Conservation (phyloP, 768 basidiomycete genomes). For the Panellus pusillus region DNA sequence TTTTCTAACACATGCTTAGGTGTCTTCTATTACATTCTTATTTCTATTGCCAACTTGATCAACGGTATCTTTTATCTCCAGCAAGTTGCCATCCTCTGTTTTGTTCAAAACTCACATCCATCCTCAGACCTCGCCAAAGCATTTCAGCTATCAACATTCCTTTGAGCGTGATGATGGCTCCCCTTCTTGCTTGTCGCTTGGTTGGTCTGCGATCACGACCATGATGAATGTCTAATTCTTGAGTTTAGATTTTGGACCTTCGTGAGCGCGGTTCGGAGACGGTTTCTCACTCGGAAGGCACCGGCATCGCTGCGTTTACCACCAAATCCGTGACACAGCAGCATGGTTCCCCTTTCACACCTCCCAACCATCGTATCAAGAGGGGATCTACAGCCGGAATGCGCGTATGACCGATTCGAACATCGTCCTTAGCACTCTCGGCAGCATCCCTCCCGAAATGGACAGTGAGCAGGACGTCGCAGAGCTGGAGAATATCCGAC, state of each 20-base stretch:
- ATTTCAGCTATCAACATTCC: constrained; percentile 86
- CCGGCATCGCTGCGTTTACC: constrained; percentile 64
- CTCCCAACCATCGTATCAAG: constrained; percentile 48
- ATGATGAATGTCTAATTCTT: constrained; percentile 1
- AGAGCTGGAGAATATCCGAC: constrained; percentile 59
- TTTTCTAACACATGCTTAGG: constrained; percentile 37
- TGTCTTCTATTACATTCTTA: constrained; percentile 82
- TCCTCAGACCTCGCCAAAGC: constrained; percentile 68
- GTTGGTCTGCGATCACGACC: constrained; percentile 34
- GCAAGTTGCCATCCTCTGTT: constrained; percentile 35
- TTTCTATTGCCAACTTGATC: constrained; percentile 85
- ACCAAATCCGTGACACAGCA: constrained; percentile 58
- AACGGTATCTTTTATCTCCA: constrained; percentile 88
- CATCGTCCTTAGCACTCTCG: constrained; percentile 62
- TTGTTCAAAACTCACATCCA: background rate
- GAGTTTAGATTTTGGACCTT: constrained; percentile 71
- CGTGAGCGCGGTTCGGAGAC: constrained; percentile 82
- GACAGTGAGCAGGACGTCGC: constrained; percentile 53
- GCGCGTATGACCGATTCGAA: constrained; percentile 60
- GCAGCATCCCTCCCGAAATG: constrained; percentile 55
- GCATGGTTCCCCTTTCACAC: constrained; percentile 55
- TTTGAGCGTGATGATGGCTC: constrained; percentile 80
- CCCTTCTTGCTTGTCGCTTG: constrained; percentile 76
- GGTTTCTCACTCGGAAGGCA: constrained; percentile 72
- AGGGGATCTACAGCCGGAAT: constrained; percentile 38